Evolutionary conservation across 345 rosid species (phyloP), one percentile per base, ranked within the genome.

Genomic region (Arabis alpina): DNA sequence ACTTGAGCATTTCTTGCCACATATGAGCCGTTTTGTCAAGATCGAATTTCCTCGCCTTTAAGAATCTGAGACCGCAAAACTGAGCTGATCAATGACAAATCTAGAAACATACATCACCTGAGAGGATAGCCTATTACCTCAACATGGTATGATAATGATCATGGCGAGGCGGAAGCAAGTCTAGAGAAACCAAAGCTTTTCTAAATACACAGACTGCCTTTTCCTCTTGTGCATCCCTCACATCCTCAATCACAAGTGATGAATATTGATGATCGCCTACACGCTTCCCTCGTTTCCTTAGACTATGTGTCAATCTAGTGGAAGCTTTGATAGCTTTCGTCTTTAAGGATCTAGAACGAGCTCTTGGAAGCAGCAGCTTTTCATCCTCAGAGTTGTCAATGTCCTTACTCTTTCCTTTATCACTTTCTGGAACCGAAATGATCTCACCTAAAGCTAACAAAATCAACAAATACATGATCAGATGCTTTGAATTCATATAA

Each of bases 1-100:
- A 93, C 54, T 86, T 85, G 44, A 91, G 82, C 98, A 93, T 93
- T 24, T 85, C 92, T 74, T 84, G 87, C 98, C 98, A 93, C 98
- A 93, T 93, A 61, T 84, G 83, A 43, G 84, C 43, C 23, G 98
- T 78, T 87, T 86, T 91, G 57, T 89, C 96, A 27, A 74, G 47
- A 79, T 89, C 95, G 76, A 93, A 91, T 49, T 82, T 87, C 80
- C 97, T 88, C 48, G 98, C 96, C 75, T 89, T 91, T 53, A 93
- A 71, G 79, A 93, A 93, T 76, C 98, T 93, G 80, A 75, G 63
- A 57, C 36, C 60, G 16, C 44, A 40, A 36, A 61, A 3, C 32
- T 7, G 1, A 55, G 34, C 8, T 48, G 10, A 54, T 49, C 53
- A 53, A n/a, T 11, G 3, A 56, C 43, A n/a, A 36, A 45, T 39